Evolutionary conservation across 441 rosid species (phyloP), one percentile per base, ranked within the genome.

Genomic region (Gossypium trilobum): DNA sequence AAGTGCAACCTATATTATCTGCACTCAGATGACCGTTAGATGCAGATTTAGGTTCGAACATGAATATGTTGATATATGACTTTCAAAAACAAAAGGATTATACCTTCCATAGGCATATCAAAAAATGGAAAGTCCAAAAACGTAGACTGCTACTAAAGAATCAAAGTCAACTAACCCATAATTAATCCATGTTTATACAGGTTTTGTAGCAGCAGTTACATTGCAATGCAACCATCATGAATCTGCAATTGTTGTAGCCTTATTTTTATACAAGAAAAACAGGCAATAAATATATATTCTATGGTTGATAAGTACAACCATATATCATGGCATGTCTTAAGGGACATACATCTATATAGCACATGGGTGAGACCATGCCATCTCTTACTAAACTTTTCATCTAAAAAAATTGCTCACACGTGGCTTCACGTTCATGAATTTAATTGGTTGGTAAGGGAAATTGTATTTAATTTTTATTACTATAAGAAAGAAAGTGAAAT

Each of bases 341-440:
- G 87, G 82, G 70, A 55, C 48, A 46, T 62, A 50, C 80, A 78
- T 29, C 77, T 63, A 46, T 23, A 46, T 57, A 68, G 78, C 78
- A 84, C 87, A 76, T 82, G 87, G 82, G 39, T 50, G 73, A 72
- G 14, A 50, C 55, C 55, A 59, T 74, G 78, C 78, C 74, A 70
- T 59, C 54, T 16, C 23, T 46, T 39, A 20, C 62, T 67, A 10
- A 11, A 72, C 36, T 39, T 70, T 63, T 31, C 64, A 9, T 50
- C 74, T 66, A 76, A 78, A 71, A 64, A 33, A 22, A 16, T 72
- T 11, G 57, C 58, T 46, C 22, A 33, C 80, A 69, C 74, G 57
- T 70, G 72, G 67, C 6, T 11, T 71, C 78, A 78, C 69, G 66
- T 67, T 66, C 59, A 20, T 22, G 68, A 55, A 64, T 16, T 69